These are phyloP conservation scores for Hippophae tibetana DNA, from an alignment of 306 rosid genomes.

Conservation along the genomic window DNA sequence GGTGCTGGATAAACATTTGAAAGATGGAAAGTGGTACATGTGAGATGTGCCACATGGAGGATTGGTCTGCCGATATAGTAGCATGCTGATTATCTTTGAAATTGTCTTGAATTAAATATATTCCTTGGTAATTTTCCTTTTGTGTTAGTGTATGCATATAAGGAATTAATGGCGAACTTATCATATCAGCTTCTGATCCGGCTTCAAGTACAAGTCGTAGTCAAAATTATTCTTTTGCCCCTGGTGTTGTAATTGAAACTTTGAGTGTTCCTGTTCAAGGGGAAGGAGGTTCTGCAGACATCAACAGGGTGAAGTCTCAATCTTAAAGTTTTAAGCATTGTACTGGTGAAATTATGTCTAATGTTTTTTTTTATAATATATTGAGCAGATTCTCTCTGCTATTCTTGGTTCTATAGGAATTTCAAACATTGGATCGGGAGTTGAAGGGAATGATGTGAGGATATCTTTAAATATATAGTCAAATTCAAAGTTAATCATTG, in stretches of 20 bases:
- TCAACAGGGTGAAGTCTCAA: conserved; percentile 50
- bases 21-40: too few relatives aligned
- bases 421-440: conserved; percentile 43
- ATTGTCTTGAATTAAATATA: too few relatives aligned
- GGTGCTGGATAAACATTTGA: too few relatives aligned
- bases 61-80: too few relatives aligned
- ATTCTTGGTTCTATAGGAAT: conserved; percentile 88
- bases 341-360: conserved; percentile 9
- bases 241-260: conserved; percentile 86
- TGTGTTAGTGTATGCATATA: too few relatives aligned
- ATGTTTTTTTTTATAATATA: conserved; percentile 12
- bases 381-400: conserved; percentile 67
- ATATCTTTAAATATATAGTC: conserved; percentile 24
- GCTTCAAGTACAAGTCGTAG: conserved; percentile 62
- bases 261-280: conserved; percentile 79
- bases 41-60: too few relatives aligned
- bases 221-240: conserved; percentile 55
- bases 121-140: too few relatives aligned
- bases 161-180: background rate
- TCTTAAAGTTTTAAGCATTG: conserved; percentile 8
- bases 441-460: conserved; percentile 69
- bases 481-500: conserved; percentile 5
- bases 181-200: conserved; percentile 57
- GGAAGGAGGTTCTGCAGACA: conserved; percentile 64
- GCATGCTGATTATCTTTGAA: too few relatives aligned